Conservation (phyloP, 169 alveolate species). For the Cryptosporidium canis region DNA sequence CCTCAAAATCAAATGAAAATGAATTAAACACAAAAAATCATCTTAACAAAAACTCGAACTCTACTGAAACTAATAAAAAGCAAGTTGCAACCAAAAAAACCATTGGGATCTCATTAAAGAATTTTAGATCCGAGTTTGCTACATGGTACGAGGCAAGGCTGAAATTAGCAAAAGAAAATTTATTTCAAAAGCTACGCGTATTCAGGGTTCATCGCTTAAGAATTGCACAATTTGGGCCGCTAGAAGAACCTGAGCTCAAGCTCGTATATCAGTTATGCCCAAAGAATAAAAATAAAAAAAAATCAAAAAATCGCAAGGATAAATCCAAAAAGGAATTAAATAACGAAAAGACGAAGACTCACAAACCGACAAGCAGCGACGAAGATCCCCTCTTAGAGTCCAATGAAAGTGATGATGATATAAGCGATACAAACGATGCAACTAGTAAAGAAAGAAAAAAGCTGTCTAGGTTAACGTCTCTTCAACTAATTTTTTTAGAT, state of each 20-base stretch:
- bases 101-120: constrained; percentile 18
- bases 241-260: constrained; percentile 63
- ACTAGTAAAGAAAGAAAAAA: constrained; percentile 33
- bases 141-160: constrained; percentile 46
- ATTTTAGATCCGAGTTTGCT: constrained; percentile 49
- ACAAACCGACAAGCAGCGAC: constrained; percentile 41
- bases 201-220: constrained; percentile 61
- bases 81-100: background rate
- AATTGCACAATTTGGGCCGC: constrained; percentile 55
- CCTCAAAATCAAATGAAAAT: background rate
- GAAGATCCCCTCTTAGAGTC: constrained; percentile 44
- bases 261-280: constrained; percentile 35
- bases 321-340: background rate
- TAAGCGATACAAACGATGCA: background rate
- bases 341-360: background rate
- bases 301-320: background rate
- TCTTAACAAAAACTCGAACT: background rate
- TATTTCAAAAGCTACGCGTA: constrained; percentile 34
- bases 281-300: background rate
- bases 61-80: background rate
- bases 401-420: constrained; percentile 31
- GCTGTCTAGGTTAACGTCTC: constrained; percentile 36
- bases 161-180: constrained; percentile 12
- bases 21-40: constrained; percentile 6
- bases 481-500: constrained; percentile 38